Conservation (phyloP, 352 stramenopile genomes). For the Globisporangium viniferum region DNA sequence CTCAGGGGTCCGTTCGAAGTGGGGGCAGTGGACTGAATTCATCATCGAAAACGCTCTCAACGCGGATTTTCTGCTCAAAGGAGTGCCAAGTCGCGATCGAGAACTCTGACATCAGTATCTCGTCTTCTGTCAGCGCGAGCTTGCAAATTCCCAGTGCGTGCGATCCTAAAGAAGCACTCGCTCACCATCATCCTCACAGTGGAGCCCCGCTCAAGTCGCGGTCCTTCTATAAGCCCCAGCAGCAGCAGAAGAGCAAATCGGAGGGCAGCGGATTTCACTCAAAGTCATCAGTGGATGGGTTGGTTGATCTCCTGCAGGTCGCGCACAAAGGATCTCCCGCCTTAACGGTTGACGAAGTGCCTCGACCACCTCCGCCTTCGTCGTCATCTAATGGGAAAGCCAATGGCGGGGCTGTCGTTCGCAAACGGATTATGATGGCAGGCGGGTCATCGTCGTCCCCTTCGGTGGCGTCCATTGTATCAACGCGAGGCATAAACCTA, state of each 20-base stretch:
- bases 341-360: background rate
- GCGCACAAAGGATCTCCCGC: conserved; percentile 5
- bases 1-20: conserved; percentile 11
- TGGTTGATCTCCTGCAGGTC: conserved; percentile 31
- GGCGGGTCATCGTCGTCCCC: background rate
- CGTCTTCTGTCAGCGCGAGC: conserved; percentile 27
- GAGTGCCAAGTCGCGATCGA: conserved; percentile 37
- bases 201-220: background rate
- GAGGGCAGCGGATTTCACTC: background rate
- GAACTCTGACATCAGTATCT: conserved; percentile 38
- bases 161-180: background rate
- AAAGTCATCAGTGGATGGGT: conserved; percentile 6
- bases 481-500: background rate
- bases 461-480: conserved; percentile 12
- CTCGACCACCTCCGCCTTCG: background rate
- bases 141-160: conserved; percentile 16
- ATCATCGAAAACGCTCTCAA: conserved; percentile 19
- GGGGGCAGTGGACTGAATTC: conserved; percentile 9
- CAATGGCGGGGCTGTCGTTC: background rate
- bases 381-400: background rate
- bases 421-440: conserved; percentile 5
- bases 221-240: background rate
- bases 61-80: conserved; percentile 38
- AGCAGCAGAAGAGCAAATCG: conserved; percentile 11
- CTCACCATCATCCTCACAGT: background rate